phyloP scores from a whole-genome alignment of 75 land plant genomes.

The Pinus tabuliformis region DNA sequence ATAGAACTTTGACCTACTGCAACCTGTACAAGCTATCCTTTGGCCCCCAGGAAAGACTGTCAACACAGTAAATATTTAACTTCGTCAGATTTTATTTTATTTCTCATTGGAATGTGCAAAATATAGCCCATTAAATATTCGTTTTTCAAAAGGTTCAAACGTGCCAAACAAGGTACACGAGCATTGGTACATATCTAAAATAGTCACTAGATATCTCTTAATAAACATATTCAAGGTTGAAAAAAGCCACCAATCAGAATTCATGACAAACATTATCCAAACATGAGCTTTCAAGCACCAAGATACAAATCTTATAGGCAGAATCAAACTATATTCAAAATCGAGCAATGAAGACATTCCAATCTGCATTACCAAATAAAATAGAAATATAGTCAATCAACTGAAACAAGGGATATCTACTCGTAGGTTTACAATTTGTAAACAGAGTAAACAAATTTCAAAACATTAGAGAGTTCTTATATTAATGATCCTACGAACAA shows the following conservation, averaged over 20 bases:
- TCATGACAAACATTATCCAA: not conserved
- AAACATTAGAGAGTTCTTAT: not conserved
- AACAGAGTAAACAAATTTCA: not conserved
- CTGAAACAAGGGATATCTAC: not conserved
- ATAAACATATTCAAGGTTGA: not conserved
- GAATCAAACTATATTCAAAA: not conserved
- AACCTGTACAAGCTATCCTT: slow-evolving; percentile 3
- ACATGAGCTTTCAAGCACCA: not conserved
- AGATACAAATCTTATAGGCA: not conserved
- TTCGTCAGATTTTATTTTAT: not conserved
- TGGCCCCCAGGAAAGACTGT: slow-evolving; percentile 11
- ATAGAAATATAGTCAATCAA: not conserved
- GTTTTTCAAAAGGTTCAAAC: not conserved
- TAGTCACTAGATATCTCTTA: not conserved
- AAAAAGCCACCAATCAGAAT: not conserved
- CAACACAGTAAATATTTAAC: not conserved
- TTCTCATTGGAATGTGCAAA: not conserved
- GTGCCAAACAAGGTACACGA: not conserved
- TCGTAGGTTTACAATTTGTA: not conserved
- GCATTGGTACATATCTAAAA: not conserved
- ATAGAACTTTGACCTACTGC: not conserved
- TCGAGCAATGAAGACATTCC: not conserved
- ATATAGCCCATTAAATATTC: not conserved
- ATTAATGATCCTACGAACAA: not conserved
- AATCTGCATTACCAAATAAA: not conserved